Evolutionary conservation across 495 filamentous ascomycete species (phyloP).

Genomic region (Trichoderma gamsii): DNA sequence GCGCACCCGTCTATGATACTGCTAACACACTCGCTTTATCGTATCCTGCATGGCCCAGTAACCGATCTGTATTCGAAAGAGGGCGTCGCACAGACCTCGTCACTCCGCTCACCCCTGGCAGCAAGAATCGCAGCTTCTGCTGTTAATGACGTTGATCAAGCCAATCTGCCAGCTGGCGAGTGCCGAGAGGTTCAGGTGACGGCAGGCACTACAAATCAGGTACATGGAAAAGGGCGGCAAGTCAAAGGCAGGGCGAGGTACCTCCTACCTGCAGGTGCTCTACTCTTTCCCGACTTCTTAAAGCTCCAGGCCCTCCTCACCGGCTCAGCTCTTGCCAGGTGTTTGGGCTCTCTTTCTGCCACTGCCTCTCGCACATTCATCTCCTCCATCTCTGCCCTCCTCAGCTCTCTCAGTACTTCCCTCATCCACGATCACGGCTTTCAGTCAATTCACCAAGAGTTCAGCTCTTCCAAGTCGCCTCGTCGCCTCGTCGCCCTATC

Average conservation of each 20-base stretch:
- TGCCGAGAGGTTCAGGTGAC: background rate
- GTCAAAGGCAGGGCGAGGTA: background rate
- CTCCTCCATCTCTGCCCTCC: background rate
- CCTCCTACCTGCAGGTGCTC: background rate
- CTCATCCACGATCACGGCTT: conserved; percentile 1
- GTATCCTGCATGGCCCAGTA: background rate
- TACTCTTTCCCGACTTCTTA: background rate
- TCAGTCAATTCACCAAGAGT: background rate
- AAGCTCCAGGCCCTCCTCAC: background rate
- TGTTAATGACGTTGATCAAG: background rate
- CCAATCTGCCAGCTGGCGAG: conserved; percentile 7
- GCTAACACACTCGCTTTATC: background rate
- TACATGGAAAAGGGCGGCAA: background rate
- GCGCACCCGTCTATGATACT: background rate
- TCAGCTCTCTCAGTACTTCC: background rate
- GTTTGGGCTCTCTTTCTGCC: background rate
- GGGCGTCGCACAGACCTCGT: background rate
- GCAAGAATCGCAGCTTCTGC: background rate
- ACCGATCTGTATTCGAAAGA: background rate
- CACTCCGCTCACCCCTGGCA: background rate
- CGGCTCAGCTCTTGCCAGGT: background rate
- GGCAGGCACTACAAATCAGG: background rate
- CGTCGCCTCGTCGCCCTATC: background rate
- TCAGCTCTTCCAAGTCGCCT: background rate
- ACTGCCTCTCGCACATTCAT: background rate